A percentile compares a stretch with the other conserved stretches of the same genome.
phyloP scores from a whole-genome alignment of 2,329 filamentous ascomycete genomes.

The Herpotrichia juniperi region DNA sequence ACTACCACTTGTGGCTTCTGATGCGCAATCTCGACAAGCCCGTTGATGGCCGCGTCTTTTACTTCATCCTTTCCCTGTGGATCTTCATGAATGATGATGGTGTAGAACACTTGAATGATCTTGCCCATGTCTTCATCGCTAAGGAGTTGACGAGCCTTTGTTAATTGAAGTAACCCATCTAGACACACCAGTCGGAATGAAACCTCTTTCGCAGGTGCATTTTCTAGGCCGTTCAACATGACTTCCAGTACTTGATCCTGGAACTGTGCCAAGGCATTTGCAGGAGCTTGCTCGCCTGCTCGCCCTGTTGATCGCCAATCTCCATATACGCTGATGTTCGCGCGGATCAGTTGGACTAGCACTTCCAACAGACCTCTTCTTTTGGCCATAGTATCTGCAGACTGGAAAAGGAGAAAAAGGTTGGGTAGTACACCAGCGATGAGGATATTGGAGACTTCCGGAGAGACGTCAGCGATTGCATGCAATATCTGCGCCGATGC shows the following conservation, averaged over 20 bases:
- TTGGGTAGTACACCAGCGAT: slow-evolving; percentile 63
- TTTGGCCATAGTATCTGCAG: slow-evolving; percentile 66
- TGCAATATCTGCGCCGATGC: slow-evolving; percentile 67
- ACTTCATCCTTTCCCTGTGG: slow-evolving; percentile 62
- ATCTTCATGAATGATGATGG: slow-evolving; percentile 66
- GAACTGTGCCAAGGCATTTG: slow-evolving; percentile 49
- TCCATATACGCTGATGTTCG: slow-evolving; percentile 63
- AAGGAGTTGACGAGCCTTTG: slow-evolving; percentile 49
- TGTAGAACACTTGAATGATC: slow-evolving; percentile 65
- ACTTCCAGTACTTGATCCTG: slow-evolving; percentile 49
- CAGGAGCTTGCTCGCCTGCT: slow-evolving; percentile 32
- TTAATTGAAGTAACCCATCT: slow-evolving; percentile 51
- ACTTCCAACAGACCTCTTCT: slow-evolving; percentile 68
- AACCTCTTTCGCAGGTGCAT: slow-evolving; percentile 54
- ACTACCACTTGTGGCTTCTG: slow-evolving; percentile 67
- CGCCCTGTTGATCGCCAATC: slow-evolving; percentile 57
- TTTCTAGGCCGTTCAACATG: slow-evolving; percentile 51
- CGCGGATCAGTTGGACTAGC: slow-evolving; percentile 62
- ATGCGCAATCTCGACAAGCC: slow-evolving; percentile 66
- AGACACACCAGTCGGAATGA: slow-evolving; percentile 56
- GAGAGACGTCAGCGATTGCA: slow-evolving; percentile 61
- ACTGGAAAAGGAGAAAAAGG: slow-evolving; percentile 65
- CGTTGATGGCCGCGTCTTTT: slow-evolving; percentile 63
- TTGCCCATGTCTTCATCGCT: slow-evolving; percentile 50
- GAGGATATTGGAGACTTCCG: slow-evolving; percentile 60